Evolutionary conservation across 441 rosid genomes (phyloP), one percentile per base, ranked within the genome.

Genomic region (Euphorbia corollata): DNA sequence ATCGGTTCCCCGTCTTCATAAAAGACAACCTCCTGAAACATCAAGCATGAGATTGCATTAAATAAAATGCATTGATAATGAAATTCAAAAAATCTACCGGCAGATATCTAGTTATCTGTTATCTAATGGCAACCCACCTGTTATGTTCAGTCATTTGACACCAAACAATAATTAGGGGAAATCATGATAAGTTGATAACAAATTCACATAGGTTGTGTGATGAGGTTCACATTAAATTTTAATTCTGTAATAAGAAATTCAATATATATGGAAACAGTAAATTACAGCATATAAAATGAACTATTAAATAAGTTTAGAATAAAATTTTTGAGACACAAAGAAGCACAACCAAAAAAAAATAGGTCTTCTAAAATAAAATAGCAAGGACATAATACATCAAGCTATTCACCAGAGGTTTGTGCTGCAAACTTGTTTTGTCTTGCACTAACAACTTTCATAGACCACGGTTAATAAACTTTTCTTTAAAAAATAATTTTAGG

Each of bases 1-100:
- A 70, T 82, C 34, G 97, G 98, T 56, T 94, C 99, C 24, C 98
- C 99, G 23, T 94, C 98, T 76, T 94, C 99, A 51, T 84, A 91
- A 75, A 94, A 91, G 66, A 85, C 89, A 54, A 94, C 91, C 79
- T 91, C 99, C 97, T 94, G 80, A 23, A 70, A 74, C 19, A 74
- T 8, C 64, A 39, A 72, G 27, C 18, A 51, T 34, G 57, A 62
- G 8, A 32, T 19, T 67, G 53, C 32, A 38, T n/a, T 24, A 65
- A 68, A n/a, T n/a, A 47, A 4, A 20, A 22, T 61, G 20, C 30
- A 55, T 22, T 5, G 5, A 36, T 30, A 8, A 63, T 12, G 54
- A 8, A 66, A 66, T 19, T 18, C 47, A 16, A 16, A 65, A 59
- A 16, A 16, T 59, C 23, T 18, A 34, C n/a, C 16, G 58, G 24